Conservation (phyloP, 495 filamentous ascomycete genomes). For the Letharia lupina region DNA sequence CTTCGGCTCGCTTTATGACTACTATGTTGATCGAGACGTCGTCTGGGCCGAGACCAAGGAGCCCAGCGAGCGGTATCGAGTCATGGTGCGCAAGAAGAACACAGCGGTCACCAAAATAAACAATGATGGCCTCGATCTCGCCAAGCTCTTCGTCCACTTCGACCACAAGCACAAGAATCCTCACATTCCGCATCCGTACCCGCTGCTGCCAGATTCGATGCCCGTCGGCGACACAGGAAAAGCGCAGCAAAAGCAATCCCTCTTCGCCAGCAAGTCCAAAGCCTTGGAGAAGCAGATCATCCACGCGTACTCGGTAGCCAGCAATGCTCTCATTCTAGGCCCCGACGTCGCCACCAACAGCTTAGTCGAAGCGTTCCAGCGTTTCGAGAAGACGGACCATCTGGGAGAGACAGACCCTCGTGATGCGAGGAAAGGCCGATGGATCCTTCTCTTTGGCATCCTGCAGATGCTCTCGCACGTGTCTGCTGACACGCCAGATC, state of each 20-base stretch:
- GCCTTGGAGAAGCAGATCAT: slow-evolving; percentile 37
- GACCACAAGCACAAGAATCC: slow-evolving; percentile 51
- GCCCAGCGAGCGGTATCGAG: neutral
- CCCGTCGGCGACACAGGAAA: slow-evolving; percentile 8
- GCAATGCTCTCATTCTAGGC: slow-evolving; percentile 52
- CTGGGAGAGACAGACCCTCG: slow-evolving; percentile 40
- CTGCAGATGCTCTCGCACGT: slow-evolving; percentile 58
- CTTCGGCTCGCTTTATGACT: slow-evolving; percentile 59
- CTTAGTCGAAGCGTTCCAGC: slow-evolving; percentile 51
- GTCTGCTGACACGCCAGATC: slow-evolving; percentile 51
- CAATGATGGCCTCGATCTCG: slow-evolving; percentile 9
- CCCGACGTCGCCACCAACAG: slow-evolving; percentile 28
- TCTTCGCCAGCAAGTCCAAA: slow-evolving; percentile 33
- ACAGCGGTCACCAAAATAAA: neutral
- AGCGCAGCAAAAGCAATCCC: neutral
- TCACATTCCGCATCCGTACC: slow-evolving; percentile 60
- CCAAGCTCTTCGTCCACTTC: slow-evolving; percentile 35
- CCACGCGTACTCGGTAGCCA: slow-evolving; percentile 52
- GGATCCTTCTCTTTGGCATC: slow-evolving; percentile 61
- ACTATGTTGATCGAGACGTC: slow-evolving; percentile 57
- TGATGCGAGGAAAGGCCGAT: slow-evolving; percentile 53
- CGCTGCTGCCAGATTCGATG: slow-evolving; percentile 34
- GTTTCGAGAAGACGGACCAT: slow-evolving; percentile 51
- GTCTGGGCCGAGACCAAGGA: slow-evolving; percentile 41
- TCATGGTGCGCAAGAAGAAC: neutral